phyloP scores from a whole-genome alignment of 805 yeast genomes.

The Phaffomyces opuntiae region DNA sequence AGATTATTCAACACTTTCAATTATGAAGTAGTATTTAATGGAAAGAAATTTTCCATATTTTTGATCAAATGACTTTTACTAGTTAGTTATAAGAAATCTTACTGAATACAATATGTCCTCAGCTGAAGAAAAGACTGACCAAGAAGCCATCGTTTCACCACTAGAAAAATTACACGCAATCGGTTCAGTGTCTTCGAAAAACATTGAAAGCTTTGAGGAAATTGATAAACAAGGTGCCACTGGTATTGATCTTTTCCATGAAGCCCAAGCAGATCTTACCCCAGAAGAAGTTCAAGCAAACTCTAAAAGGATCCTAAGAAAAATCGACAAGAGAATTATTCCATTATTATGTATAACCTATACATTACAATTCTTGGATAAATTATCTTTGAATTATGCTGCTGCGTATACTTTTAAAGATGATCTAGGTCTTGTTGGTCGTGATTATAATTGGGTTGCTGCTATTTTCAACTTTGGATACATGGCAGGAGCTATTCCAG shows the following conservation, averaged over 20 bases:
- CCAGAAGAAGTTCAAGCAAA: constrained; percentile 2
- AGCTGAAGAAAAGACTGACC: not conserved
- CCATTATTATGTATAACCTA: constrained; percentile 4
- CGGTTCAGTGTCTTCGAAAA: not conserved
- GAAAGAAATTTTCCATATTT: too few species aligned
- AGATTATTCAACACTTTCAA: too few species aligned
- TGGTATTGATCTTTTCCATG: constrained; percentile 3
- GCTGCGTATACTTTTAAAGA: constrained; percentile 5
- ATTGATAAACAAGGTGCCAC: constrained; percentile 3
- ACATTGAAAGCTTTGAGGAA: constrained; percentile 2
- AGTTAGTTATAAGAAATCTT: too few species aligned
- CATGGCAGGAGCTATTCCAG: constrained; percentile 5
- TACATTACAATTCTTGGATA: constrained; percentile 4
- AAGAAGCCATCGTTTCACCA: constrained; percentile 1
- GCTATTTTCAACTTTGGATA: constrained; percentile 7
- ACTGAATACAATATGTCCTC: too few species aligned
- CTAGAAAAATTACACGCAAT: not conserved
- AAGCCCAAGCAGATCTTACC: constrained; percentile 3
- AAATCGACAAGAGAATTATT: constrained; percentile 3
- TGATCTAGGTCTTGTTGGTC: constrained; percentile 5
- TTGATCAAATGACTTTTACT: too few species aligned
- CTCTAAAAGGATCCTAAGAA: not conserved
- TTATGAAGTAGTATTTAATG: too few species aligned
- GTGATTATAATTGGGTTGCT: constrained; percentile 5
- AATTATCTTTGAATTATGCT: constrained; percentile 5